Base-by-base conservation (phyloP, 1,284 basidiomycete species). In the Farysia itapuensis region DNA sequence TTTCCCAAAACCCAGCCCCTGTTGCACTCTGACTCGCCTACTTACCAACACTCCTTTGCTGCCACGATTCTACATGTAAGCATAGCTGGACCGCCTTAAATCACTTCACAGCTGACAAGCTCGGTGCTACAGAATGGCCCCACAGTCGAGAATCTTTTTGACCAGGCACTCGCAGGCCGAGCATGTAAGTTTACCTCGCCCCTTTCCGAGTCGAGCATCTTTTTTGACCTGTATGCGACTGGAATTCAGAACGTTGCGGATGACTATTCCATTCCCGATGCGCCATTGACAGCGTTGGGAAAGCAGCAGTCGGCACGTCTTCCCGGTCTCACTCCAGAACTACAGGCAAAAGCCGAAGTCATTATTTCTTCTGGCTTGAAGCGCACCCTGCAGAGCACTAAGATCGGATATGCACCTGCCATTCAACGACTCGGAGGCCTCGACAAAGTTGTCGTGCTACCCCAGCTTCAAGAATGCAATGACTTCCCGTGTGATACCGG, bases 401-500 rank as follows among this genome's bases (percentile, higher is more conserved):
- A 52, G 44, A 64, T 72, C 35, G 74, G 71, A 30, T 75, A 70
- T 31, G 52, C 60, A 12, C 58, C 64, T 11, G 50, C 58, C 15
- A 60, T 75, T 26, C 49, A 67, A 41, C 61, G 71, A 13, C 56
- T 74, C 2, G 69, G 71, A n/a, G 73, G 71, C 8, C 25, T 56
- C 11, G 35, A 33, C 20, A 64, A 66, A 29, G 66, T 72, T 2
- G 56, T 72, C 9, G 20, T 64, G 23, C 57, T 76, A 20, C 74
- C 74, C 12, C 67, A 74, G 54, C 52, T 72, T 23, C 74, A 76
- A 43, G 71, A 75, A 32, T 74, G 70, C 51, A 75, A 70, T 46
- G 68, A 39, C 20, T 61, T 63, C 33, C 74, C 73, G 4, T 75
- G 73, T 45, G 74, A 76, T 43, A 76, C 73, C 4, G 74, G 74